Evolutionary conservation across 805 yeast species (phyloP).

Genomic region (Zygosaccharomyces bisporus): DNA sequence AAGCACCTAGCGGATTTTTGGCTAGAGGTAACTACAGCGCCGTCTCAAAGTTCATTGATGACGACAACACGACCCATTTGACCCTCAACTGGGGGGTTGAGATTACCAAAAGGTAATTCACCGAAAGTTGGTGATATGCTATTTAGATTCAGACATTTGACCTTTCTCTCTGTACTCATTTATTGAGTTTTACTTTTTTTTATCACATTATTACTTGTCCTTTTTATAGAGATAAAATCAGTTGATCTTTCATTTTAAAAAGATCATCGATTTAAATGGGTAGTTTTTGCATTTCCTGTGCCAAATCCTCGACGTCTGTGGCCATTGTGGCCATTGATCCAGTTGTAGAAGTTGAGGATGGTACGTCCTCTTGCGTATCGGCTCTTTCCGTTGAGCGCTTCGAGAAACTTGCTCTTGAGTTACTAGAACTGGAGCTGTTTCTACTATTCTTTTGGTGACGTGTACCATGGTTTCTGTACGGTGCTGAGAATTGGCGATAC

Average conservation of each 20-base stretch:
- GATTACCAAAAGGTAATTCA: constrained; percentile 63
- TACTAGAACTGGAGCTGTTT: constrained; percentile 7
- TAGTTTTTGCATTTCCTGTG: constrained; percentile 5
- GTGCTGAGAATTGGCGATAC: constrained; percentile 4
- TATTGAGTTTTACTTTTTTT: neutral
- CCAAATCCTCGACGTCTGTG: constrained; percentile 2
- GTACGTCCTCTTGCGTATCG: neutral
- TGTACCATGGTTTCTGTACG: constrained; percentile 2
- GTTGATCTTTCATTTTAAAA: neutral
- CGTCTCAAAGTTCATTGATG: constrained; percentile 77
- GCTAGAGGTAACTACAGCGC: constrained; percentile 87
- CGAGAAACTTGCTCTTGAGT: constrained; percentile 1
- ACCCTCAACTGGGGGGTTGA: constrained; percentile 82
- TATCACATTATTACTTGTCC: constrained; percentile 1
- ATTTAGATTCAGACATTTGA: too few species aligned
- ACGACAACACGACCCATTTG: constrained; percentile 72
- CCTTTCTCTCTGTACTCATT: too few species aligned
- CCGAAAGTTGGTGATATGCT: too few species aligned
- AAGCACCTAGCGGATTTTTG: constrained; percentile 86
- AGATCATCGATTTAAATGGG: neutral
- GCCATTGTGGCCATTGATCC: constrained; percentile 1
- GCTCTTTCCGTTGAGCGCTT: constrained; percentile 1
- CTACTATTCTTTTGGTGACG: constrained; percentile 3
- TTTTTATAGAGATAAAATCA: neutral
- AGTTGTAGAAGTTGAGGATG: constrained; percentile 4